Base-by-base conservation (phyloP, 1,284 basidiomycete genomes). In the Hypsizygus ulmarius region DNA sequence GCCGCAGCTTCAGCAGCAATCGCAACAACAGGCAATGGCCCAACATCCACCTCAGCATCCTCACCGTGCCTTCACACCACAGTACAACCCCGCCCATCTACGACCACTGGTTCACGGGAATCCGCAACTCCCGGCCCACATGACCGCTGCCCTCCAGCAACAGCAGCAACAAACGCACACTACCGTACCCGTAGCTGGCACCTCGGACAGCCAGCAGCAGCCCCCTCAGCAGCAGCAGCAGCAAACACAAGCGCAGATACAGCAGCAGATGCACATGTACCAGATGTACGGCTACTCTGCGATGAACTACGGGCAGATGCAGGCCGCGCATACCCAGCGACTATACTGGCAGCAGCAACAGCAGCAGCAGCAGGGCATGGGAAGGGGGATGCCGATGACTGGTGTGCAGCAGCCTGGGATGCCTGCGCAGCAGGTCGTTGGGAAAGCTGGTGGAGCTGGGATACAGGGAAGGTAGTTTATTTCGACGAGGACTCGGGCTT, bases 31-130 rank as follows among this genome's bases (percentile, higher is more conserved):
- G 25, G 43, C 39, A 18, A 55, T 53, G 39, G 58, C 52, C 29
- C 39, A 46, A 28, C 47, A 49, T 19, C 33, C 50, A 14, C 37
- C 39, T 14, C 53, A 50, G 29, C 55, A 54, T 28, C 49, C 50
- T 5, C 59, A 58, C 11, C 51, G 53, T 16, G 50, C 55, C 27
- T 62, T 58, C 39, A 47, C 56, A 2, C 51, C 59, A 14, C 51
- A 54, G 30, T 62, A 61, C 37, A 62, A 57, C 18, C 57, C 59
- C 9, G 47, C 60, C 1, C 55, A 56, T 25, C 34, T 59, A 29
- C 57, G 62, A 6, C 55, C 56, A 3, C 49, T 53, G 39, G 51
- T 60, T 28, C 61, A 61, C n/a, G 58, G 56, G 6, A 54, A 44
- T 18, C 45, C 57, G 4, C 52, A 53, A 29, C 29, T 49, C n/a